Base-by-base conservation (phyloP, 2,329 filamentous ascomycete genomes). In the Aspergillus niger region DNA sequence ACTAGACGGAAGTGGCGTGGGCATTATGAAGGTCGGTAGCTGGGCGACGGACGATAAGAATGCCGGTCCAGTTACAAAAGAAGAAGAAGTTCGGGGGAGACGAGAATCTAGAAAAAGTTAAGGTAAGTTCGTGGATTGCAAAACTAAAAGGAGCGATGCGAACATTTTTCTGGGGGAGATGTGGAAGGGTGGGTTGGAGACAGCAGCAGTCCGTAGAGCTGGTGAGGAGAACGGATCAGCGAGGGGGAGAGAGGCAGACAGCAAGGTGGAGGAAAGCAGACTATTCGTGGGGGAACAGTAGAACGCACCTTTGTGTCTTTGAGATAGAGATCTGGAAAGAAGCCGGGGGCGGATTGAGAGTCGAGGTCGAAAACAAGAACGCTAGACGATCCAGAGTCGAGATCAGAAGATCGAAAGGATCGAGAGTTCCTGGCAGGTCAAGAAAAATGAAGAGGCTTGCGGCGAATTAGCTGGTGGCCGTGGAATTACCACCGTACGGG, bases 1-100 rank as follows among this genome's bases (percentile, higher is more conserved):
- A 83, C 89, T 92, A 70, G 90, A 91, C 71, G 89, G 88, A 77
- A 92, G 85, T 81, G 90, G 88, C 76, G 88, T 86, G 81, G 89
- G 86, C 89, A 92, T 85, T 71, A 68, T 78, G 70, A 57, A 62
- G 43, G 49, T 60, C 64, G 58, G 62, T 59, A 63, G 61, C 58
- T 60, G 64, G 64, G 62, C 61, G 63, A 63, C 55, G 64, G 69
- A 64, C 48, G 58, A 54, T 36, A 59, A 30, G 57, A 64, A 22
- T 44, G 41, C 63, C 61, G 61, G 67, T 66, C 65, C 65, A 65
- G 62, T 65, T 66, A 66, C 59, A 63, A 65, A 49, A 65, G 59
- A 59, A 63, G 67, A 55, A 48, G 65, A 62, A 66, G 64, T 64
- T 47, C 47, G 50, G 26, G 32, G 28, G 43, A 48, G 55, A 36